These are phyloP conservation scores for Trichoderma parareesei DNA, from an alignment of 495 filamentous ascomycete genomes.

Conservation along the genomic window DNA sequence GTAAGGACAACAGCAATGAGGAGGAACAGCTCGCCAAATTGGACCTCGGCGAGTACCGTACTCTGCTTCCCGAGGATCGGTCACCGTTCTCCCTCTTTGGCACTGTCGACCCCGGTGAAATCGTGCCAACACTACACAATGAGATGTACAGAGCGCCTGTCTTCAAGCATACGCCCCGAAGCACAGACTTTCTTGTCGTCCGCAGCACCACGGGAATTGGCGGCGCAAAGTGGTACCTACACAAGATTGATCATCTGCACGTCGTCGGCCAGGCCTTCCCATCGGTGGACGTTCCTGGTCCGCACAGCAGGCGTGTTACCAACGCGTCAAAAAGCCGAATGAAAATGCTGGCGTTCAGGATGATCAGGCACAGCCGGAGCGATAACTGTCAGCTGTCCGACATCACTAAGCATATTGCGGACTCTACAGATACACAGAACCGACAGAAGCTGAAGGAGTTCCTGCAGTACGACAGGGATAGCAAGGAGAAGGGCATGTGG, in stretches of 20 bases:
- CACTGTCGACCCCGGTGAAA: slow-evolving; percentile 80
- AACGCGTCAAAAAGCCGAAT: slow-evolving; percentile 90
- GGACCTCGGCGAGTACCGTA: slow-evolving; percentile 71
- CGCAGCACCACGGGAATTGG: slow-evolving; percentile 64
- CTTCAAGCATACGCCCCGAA: slow-evolving; percentile 72
- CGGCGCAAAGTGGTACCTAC: slow-evolving; percentile 69
- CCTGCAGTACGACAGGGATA: slow-evolving; percentile 74
- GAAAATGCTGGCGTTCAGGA: slow-evolving; percentile 87
- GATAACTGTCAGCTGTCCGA: slow-evolving; percentile 62
- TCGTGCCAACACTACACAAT: slow-evolving; percentile 84
- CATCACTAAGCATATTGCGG: slow-evolving; percentile 80
- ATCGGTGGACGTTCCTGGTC: slow-evolving; percentile 82
- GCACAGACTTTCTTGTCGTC: slow-evolving; percentile 81
- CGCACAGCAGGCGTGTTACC: slow-evolving; percentile 88
- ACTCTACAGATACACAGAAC: slow-evolving; percentile 88
- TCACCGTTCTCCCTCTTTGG: slow-evolving; percentile 95
- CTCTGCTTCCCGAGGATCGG: slow-evolving; percentile 86
- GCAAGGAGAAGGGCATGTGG: slow-evolving; percentile 60
- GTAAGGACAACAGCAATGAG: slow-evolving; percentile 71
- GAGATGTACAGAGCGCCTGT: slow-evolving; percentile 90
- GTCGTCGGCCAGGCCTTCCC: slow-evolving; percentile 89
- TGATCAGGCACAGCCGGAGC: slow-evolving; percentile 57
- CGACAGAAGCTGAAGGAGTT: slow-evolving; percentile 96
- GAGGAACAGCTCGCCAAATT: slow-evolving; percentile 46
- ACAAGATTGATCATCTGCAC: slow-evolving; percentile 82